Base-by-base conservation (phyloP, 768 basidiomycete species). In the Tricholoma saponaceum region DNA sequence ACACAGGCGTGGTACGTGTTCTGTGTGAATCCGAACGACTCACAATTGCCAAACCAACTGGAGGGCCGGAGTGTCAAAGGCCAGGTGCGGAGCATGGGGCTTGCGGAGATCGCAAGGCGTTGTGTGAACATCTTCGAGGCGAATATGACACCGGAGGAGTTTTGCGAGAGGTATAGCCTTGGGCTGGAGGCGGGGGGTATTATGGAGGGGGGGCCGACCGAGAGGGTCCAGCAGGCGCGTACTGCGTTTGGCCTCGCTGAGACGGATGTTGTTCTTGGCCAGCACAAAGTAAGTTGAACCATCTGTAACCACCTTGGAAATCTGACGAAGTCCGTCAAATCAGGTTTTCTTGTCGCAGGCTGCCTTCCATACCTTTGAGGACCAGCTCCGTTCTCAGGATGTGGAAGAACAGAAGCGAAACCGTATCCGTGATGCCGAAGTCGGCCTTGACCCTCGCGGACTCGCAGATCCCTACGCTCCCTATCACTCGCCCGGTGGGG, bases 21-120 rank as follows among this genome's bases (percentile, higher is more conserved):
- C 72, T 97, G 94, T 66, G 73, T 98, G 64, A 94, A 90, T 69
- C 94, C 95, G 4, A 99, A 98, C 67, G 95, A 98, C 73, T 87
- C 92, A 23, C 96, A 96, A 67, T 74, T 98, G 18, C 94, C 95
- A 37, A 92, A 94, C 68, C 95, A 98, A 69, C 76, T 98, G 53
- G 96, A 98, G 75, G 90, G 92, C 10, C 79, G 95, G 46, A 87
- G 89, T 39, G 89, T 98, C 51, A 96, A 95, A 70, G 90, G 91
- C 0, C 96, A 98, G 73, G 87, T 98, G 35, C 80, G 90, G 51
- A 89, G 90, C 56, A 66, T 87, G 23, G 92, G 94, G 0, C 65
- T 98, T 63, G 74, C 86, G 2, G 91, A 93, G 73, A 81, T 98
- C 60, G 83, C 89, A 5, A 83, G 79, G 67, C 73, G 90, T 49